phyloP scores from a whole-genome alignment of 73 alveolate species.

The Paramecium sonneborni region DNA sequence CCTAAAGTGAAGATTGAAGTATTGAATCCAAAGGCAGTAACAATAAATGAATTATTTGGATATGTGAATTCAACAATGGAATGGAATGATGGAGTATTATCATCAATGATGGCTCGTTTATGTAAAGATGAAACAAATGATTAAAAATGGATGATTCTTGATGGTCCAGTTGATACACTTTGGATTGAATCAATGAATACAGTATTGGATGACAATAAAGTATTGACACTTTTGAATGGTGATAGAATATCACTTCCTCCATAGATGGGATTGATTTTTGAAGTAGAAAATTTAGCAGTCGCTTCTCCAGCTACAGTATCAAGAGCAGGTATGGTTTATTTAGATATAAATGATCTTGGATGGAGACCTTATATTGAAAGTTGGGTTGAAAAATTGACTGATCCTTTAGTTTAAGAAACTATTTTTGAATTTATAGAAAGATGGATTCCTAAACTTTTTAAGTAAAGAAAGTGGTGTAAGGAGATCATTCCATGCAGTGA shows the following conservation, averaged over 20 bases:
- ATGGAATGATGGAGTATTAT: conserved; percentile 99
- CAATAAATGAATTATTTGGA: conserved; percentile 96
- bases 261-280: conserved; percentile 88
- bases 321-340: conserved; percentile 99
- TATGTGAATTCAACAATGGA: conserved; percentile 84
- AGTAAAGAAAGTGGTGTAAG: conserved; percentile 81
- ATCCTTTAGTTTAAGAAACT: conserved; percentile 71
- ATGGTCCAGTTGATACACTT: conserved; percentile 99
- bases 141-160: conserved; percentile 98
- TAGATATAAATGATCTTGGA: conserved; percentile 94
- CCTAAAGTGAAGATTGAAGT: conserved; percentile 83
- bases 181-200: conserved; percentile 99
- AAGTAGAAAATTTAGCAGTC: conserved; percentile 96
- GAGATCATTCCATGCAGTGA: conserved; percentile 92
- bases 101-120: conserved; percentile 92
- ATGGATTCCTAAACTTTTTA: conserved; percentile 79
- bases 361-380: conserved; percentile 92
- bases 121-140: conserved; percentile 94
- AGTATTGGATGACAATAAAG: conserved; percentile 93
- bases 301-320: conserved; percentile 99
- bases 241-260: conserved; percentile 97
- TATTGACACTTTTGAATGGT: conserved; percentile 96
- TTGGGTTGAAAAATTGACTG: conserved; percentile 87
- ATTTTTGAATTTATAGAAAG: conserved; percentile 75
- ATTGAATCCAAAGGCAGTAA: conserved; percentile 94